phyloP scores from a whole-genome alignment of 768 basidiomycete genomes.

The Leucocoprinus sp. region DNA sequence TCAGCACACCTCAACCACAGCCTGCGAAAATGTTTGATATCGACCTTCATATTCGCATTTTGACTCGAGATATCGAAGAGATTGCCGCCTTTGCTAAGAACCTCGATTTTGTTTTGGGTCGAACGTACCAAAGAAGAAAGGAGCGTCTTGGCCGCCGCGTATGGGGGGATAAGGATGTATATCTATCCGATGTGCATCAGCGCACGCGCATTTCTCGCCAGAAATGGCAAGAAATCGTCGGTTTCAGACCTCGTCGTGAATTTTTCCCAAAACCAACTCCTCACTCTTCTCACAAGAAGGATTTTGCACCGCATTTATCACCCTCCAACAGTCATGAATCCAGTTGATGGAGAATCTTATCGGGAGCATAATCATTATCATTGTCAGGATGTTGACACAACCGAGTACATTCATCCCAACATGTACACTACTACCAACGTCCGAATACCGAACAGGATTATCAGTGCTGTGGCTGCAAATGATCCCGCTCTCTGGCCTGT shows the following conservation, averaged over 20 bases:
- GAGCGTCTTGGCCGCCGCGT: conserved; percentile 75
- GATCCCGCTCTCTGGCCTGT: conserved; percentile 42
- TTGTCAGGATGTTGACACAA: not conserved
- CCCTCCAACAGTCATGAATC: too few species aligned
- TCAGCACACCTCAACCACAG: conserved; percentile 14
- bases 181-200: conserved; percentile 25
- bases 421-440: not conserved
- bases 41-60: conserved; percentile 45
- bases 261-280: not conserved
- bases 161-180: conserved; percentile 54
- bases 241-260: conserved; percentile 28
- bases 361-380: not conserved
- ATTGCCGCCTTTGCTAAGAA: conserved; percentile 36
- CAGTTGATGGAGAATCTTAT: too few species aligned
- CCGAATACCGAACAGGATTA: not conserved
- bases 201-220: conserved; percentile 30
- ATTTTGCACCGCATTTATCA: not conserved
- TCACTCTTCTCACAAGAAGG: not conserved
- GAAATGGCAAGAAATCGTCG: conserved; percentile 43
- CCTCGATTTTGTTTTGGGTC: conserved; percentile 35
- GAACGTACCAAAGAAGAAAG: conserved; percentile 56
- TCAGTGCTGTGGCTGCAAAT: conserved; percentile 6
- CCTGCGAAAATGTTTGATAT: conserved; percentile 39
- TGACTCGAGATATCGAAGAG: conserved; percentile 45
- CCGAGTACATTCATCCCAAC: not conserved